Evolutionary conservation across 208 protist species (phyloP).

Genomic region (Crithidia expoeki): DNA sequence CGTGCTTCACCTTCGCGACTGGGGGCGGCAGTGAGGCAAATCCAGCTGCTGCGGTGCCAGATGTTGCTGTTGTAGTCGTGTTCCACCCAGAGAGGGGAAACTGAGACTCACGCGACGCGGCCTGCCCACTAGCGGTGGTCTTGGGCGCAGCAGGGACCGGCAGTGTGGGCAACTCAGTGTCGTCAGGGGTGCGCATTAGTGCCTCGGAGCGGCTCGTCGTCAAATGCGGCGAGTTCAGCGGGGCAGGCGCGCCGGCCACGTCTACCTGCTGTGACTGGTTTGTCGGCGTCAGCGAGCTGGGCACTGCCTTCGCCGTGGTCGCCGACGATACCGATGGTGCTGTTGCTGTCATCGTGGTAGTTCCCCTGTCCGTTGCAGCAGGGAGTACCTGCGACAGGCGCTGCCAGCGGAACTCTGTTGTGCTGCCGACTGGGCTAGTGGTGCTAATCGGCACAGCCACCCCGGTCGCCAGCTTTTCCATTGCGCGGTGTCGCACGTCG

Average conservation of each 20-base stretch:
- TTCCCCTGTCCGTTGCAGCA: not conserved
- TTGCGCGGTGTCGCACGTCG: conserved; percentile 22
- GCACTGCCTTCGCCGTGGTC: not conserved
- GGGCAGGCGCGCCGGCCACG: not conserved
- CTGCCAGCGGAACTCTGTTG: conserved; percentile 31
- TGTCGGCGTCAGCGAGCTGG: conserved; percentile 7
- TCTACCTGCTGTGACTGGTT: conserved; percentile 9
- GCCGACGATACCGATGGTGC: not conserved
- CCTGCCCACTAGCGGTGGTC: conserved; percentile 8
- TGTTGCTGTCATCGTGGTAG: not conserved
- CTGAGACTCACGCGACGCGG: conserved; percentile 1
- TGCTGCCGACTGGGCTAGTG: not conserved
- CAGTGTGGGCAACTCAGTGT: conserved; percentile 8
- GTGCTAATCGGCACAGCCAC: not conserved
- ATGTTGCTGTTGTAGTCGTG: not conserved
- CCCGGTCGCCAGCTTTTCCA: conserved; percentile 6
- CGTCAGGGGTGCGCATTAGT: conserved; percentile 7
- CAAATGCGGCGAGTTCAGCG: conserved; percentile 14
- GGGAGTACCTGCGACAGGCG: conserved; percentile 34
- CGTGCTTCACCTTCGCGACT: conserved; percentile 20
- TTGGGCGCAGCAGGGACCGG: not conserved
- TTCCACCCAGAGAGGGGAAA: not conserved
- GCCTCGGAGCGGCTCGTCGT: conserved; percentile 13
- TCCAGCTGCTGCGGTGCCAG: not conserved
- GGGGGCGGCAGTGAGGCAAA: conserved; percentile 2